A percentile compares a stretch with the other conserved stretches of the same genome.
Conservation (phyloP, 192 early-diverging fungal species). For the Backusella australiensis region DNA sequence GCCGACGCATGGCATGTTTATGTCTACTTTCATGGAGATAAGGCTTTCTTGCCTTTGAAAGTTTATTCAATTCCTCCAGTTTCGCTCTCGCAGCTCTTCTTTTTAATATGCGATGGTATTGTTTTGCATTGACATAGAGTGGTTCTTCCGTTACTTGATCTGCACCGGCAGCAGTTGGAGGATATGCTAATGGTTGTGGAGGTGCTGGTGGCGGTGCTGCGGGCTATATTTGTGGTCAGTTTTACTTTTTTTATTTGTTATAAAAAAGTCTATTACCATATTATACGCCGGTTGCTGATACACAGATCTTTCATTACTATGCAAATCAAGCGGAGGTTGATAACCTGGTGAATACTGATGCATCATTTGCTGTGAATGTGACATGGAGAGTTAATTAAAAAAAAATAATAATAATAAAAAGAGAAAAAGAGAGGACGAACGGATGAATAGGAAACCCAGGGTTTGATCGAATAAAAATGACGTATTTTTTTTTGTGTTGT, state of each 20-base stretch:
- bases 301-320: neutral
- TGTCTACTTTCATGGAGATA: slow-evolving; percentile 98
- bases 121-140: slow-evolving; percentile 97
- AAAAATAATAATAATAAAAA: neutral
- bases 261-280: neutral
- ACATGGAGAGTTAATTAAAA: neutral
- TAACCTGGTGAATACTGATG: slow-evolving; percentile 3
- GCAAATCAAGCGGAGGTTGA: slow-evolving; percentile 4
- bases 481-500: neutral
- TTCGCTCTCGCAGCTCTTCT: slow-evolving; percentile 87
- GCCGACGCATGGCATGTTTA: slow-evolving; percentile 96
- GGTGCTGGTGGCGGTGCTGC: neutral
- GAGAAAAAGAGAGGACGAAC: neutral
- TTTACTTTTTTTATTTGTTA: neutral
- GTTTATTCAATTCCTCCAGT: slow-evolving; percentile 76
- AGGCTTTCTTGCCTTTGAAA: slow-evolving; percentile 76
- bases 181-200: neutral
- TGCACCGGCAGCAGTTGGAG: neutral
- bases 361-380: slow-evolving; percentile 3
- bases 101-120: slow-evolving; percentile 97
- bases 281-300: neutral
- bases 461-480: slow-evolving; percentile 3
- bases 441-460: neutral
- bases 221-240: neutral
- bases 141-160: slow-evolving; percentile 57